phyloP scores from a whole-genome alignment of 2,329 filamentous ascomycete species.

The Xylariaceae sp. region DNA sequence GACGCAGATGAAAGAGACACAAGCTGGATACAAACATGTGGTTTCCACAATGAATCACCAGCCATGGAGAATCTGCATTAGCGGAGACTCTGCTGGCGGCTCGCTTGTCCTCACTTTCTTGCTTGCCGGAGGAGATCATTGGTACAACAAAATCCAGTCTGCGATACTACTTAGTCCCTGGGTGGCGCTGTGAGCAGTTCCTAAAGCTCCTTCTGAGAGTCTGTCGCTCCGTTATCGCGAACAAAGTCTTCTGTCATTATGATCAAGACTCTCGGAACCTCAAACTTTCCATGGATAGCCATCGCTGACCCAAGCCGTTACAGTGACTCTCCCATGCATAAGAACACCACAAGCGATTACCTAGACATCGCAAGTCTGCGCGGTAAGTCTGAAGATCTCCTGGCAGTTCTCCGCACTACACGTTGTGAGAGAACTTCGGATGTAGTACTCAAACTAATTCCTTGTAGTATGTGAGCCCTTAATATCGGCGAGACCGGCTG shows the following conservation, averaged over 20 bases:
- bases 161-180: slow-evolving; percentile 78
- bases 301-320: too few species aligned
- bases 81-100: slow-evolving; percentile 77
- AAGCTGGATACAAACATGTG: slow-evolving; percentile 69
- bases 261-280: too few species aligned
- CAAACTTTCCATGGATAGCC: too few species aligned
- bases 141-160: slow-evolving; percentile 33
- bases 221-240: too few species aligned
- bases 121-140: slow-evolving; percentile 38
- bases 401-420: too few species aligned
- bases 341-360: slow-evolving; percentile 72
- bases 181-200: slow-evolving; percentile 55
- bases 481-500: too few species aligned
- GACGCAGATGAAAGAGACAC: slow-evolving; percentile 66
- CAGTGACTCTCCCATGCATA: slow-evolving; percentile 13
- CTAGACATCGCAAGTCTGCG: slow-evolving; percentile 63
- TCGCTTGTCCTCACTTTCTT: slow-evolving; percentile 71
- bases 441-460: too few species aligned
- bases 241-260: too few species aligned
- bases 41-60: slow-evolving; percentile 57
- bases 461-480: too few species aligned
- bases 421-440: too few species aligned
- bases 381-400: too few species aligned
- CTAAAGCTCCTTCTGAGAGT: too few species aligned
- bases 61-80: slow-evolving; percentile 61